Conservation (phyloP, 257 asterid species). For the Jacaranda copaia region DNA sequence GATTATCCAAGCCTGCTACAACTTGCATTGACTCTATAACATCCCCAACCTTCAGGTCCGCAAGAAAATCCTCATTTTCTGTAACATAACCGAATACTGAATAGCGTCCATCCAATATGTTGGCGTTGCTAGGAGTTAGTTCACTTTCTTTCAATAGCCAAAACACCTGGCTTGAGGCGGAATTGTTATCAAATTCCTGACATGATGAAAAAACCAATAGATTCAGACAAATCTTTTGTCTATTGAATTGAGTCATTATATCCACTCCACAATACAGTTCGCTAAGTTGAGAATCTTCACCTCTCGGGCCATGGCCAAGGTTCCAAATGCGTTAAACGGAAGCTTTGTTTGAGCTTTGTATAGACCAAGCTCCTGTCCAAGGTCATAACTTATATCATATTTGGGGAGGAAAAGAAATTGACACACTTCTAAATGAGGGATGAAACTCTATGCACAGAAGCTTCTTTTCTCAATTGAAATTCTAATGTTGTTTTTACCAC, state of each 20-base stretch:
- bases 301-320: slow-evolving; percentile 99
- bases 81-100: slow-evolving; percentile 90
- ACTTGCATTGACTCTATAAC: slow-evolving; percentile 91
- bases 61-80: slow-evolving; percentile 81
- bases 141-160: slow-evolving; percentile 99
- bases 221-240: slow-evolving; percentile 20
- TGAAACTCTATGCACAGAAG: background rate
- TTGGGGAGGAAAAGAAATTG: background rate
- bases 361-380: slow-evolving; percentile 86
- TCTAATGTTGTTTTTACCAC: too few relatives aligned
- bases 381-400: slow-evolving; percentile 33
- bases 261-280: background rate
- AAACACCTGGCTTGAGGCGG: slow-evolving; percentile 97
- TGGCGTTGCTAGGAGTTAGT: slow-evolving; percentile 98
- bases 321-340: slow-evolving; percentile 98
- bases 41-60: slow-evolving; percentile 97
- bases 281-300: slow-evolving; percentile 49
- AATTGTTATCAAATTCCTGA: slow-evolving; percentile 95
- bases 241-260: background rate
- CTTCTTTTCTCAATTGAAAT: too few relatives aligned
- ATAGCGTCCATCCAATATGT: slow-evolving; percentile 92
- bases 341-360: slow-evolving; percentile 98
- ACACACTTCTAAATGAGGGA: background rate
- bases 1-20: slow-evolving; percentile 89
- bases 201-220: background rate